Evolutionary conservation across 176 grass and related monocot genomes (phyloP), one percentile per base, ranked within the genome.

Genomic region (Coix lacrymajobi): DNA sequence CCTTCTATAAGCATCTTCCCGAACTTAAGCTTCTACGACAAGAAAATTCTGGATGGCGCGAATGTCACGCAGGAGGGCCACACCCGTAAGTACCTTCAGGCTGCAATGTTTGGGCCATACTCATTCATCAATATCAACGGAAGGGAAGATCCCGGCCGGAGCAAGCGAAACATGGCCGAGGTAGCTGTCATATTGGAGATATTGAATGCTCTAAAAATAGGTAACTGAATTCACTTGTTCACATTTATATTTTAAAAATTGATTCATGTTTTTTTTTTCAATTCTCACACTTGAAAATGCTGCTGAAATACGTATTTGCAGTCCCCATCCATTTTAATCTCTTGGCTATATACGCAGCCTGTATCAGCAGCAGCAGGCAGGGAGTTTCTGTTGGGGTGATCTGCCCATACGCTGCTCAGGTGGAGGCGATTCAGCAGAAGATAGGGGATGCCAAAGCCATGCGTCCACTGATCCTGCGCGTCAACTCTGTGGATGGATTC

Each of bases 1-100:
- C 94, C 94, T 0, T 89, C 76, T 12, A 97, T 97, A 31, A 91
- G 94, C 58, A 79, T 77, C 11, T 97, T 97, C 75, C 94, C 94
- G 0, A 89, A 89, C 66, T 0, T 72, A 0, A 87, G 39, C 0
- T 97, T 97, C 54, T 97, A 93, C 44, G 43, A 86, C 51, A 83
- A 70, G 34, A 64, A 91, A 45, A 88, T 93, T 10, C 17, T 85
- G 22, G 84, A 97, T 88, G 94, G 74, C 4, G 79, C 79, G 7
- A 97, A 87, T 74, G 94, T 93, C 43, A 80, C 11, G 11, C 71
- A 73, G 4, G 56, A 34, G 16, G 6, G 0, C 6, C 67, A 97
- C 19, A 37, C 13, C 24, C 76, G 33, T 39, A 46, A 24, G 4
- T 93, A 86, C 54, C 73, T 93, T 9, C 32, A 44, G 11, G 91